These are phyloP conservation scores for Hirsutella minnesotensis DNA, from an alignment of 2,329 filamentous ascomycete species.

Conservation along the genomic window DNA sequence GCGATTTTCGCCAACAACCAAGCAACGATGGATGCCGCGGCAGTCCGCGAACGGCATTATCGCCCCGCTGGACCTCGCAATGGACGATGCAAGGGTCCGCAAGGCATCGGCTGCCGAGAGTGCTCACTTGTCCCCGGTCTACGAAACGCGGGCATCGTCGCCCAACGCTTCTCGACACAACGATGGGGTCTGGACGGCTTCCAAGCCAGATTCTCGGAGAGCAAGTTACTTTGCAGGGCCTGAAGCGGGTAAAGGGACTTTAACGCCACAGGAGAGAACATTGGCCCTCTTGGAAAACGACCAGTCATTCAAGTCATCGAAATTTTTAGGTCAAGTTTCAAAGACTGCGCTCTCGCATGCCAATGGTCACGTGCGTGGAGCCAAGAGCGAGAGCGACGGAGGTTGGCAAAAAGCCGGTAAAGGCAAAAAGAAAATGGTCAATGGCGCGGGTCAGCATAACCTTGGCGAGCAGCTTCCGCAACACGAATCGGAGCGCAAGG, in stretches of 20 bases:
- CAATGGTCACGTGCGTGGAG: conserved; percentile 40
- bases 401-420: conserved; percentile 51
- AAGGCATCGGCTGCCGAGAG: conserved; percentile 24
- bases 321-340: conserved; percentile 11
- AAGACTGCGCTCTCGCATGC: conserved; percentile 31
- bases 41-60: conserved; percentile 36
- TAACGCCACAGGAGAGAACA: not conserved
- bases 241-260: not conserved
- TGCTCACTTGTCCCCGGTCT: conserved; percentile 58
- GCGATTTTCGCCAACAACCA: conserved; percentile 19
- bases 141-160: conserved; percentile 60
- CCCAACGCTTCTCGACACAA: conserved; percentile 47
- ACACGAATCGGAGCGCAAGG: conserved; percentile 50
- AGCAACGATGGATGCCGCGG: conserved; percentile 26
- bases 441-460: conserved; percentile 19
- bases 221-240: not conserved
- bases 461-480: conserved; percentile 44
- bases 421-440: conserved; percentile 31
- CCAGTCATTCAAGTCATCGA: conserved; percentile 13
- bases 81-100: conserved; percentile 28
- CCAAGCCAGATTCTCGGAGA: conserved; percentile 9
- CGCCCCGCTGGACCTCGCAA: conserved; percentile 44
- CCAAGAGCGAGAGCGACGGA: conserved; percentile 41
- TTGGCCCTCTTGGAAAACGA: conserved; percentile 9
- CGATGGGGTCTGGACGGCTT: conserved; percentile 24